Evolutionary conservation across 2,329 filamentous ascomycete species (phyloP), one percentile per base, ranked within the genome.

Genomic region (Trichoderma hamatum): DNA sequence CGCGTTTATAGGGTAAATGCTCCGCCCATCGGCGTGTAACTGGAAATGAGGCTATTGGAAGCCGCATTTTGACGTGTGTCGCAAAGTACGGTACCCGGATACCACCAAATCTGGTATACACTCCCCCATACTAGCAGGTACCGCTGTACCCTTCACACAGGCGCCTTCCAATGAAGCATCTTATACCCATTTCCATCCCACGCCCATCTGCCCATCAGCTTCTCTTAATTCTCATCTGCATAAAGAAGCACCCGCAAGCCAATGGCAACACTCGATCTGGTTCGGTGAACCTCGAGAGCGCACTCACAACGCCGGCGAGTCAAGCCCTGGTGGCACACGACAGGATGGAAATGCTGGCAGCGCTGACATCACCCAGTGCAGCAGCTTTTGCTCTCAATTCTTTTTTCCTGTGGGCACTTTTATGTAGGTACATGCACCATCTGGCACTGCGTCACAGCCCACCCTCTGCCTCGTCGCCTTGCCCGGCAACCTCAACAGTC

Each of bases 291-390:
- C 46, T 34, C 10, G 34, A 56, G 32, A 16, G 34, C 28, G 36
- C 39, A 55, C 56, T 59, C 55, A 62, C 43, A n/a, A 39, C 36
- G 24, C 39, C 52, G 60, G 36, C 28, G 58, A 64, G 43, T 59
- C 24, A 28, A 49, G 46, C 36, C n/a, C 34, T 52, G 32, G 68
- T 54, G 68, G 68, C 55, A 61, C 68, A 69, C 61, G 54, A 54
- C 61, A 52, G 46, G 36, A 36, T 43, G 28, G 28, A 43, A 7
- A 14, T 16, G 56, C 51, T 59, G 63, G 58, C 68, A 36, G 30
- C 65, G 67, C 67, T 69, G 68, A 70, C 68, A 70, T 70, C 63
- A 70, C 68, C 46, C 32, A 62, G 21, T 24, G 51, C 26, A 46
- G 28, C n/a, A 56, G 21, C 21, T 11, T 16, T 19, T 19, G 19